Percentiles rank a stretch among this genome's conserved stretches.
Evolutionary conservation across 345 rosid species (phyloP).

Genomic region (Corchorus capsularis): DNA sequence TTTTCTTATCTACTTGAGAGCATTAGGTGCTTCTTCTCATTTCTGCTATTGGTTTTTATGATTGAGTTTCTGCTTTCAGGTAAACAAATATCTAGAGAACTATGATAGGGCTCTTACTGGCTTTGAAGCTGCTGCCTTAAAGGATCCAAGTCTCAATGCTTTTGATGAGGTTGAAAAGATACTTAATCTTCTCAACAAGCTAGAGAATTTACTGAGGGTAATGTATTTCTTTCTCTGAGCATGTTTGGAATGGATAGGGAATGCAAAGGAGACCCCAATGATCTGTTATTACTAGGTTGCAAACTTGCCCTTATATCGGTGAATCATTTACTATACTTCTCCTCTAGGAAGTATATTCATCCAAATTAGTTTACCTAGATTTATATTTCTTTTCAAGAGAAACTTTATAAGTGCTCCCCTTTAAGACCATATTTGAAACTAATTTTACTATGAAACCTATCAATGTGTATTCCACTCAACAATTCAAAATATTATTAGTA

Average conservation of each 20-base stretch:
- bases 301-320: background rate
- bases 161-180: slow-evolving; percentile 57
- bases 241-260: slow-evolving; percentile 1
- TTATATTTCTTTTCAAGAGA: background rate
- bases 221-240: slow-evolving; percentile 6
- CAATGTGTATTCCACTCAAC: background rate
- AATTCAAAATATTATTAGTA: background rate
- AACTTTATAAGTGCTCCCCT: background rate
- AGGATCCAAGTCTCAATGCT: slow-evolving; percentile 73
- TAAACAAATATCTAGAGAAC: slow-evolving; percentile 69
- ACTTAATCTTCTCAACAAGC: slow-evolving; percentile 61
- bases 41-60: background rate
- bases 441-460: background rate
- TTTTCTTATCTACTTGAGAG: background rate
- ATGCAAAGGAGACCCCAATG: background rate
- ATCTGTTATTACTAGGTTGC: background rate
- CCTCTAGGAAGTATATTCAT: background rate
- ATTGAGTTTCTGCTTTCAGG: slow-evolving; percentile 41
- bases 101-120: slow-evolving; percentile 75
- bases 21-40: background rate
- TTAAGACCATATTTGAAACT: background rate
- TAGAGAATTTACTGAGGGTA: slow-evolving; percentile 58
- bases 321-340: background rate
- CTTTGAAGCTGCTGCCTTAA: slow-evolving; percentile 70
- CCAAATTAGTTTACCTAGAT: background rate